Evolutionary conservation across 2,329 filamentous ascomycete genomes (phyloP).

Genomic region (Fusarium ambrosium): DNA sequence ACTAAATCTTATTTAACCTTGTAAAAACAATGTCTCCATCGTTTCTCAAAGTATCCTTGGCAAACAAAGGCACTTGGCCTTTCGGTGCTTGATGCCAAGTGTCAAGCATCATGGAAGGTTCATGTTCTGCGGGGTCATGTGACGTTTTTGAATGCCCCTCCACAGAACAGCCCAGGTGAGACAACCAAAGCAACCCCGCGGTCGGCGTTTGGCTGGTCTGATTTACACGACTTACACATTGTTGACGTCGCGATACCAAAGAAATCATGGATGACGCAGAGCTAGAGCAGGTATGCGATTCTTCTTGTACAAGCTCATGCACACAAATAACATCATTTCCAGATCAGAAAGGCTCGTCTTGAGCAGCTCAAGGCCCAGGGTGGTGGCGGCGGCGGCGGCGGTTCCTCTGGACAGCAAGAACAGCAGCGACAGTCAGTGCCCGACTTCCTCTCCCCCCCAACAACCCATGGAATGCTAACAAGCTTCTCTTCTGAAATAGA

Average conservation of each 20-base stretch:
- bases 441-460: background rate
- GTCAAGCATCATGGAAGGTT: background rate
- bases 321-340: conserved; percentile 18
- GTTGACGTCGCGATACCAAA: conserved; percentile 18
- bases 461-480: background rate
- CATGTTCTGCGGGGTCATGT: conserved; percentile 35
- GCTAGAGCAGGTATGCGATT: conserved; percentile 55
- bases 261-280: conserved; percentile 60
- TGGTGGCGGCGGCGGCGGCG: conserved; percentile 63
- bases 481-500: conserved; percentile 46
- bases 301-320: background rate
- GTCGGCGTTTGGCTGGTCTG: conserved; percentile 31
- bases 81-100: background rate
- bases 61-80: background rate
- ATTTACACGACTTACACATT: conserved; percentile 31
- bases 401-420: conserved; percentile 59
- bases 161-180: conserved; percentile 11
- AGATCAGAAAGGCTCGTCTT: conserved; percentile 93
- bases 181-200: conserved; percentile 37
- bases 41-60: background rate
- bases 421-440: conserved; percentile 66
- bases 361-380: conserved; percentile 89
- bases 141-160: conserved; percentile 44
- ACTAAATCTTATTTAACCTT: background rate
- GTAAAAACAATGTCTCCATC: background rate